phyloP scores from a whole-genome alignment of 768 basidiomycete genomes.

The Serendipita indica region DNA sequence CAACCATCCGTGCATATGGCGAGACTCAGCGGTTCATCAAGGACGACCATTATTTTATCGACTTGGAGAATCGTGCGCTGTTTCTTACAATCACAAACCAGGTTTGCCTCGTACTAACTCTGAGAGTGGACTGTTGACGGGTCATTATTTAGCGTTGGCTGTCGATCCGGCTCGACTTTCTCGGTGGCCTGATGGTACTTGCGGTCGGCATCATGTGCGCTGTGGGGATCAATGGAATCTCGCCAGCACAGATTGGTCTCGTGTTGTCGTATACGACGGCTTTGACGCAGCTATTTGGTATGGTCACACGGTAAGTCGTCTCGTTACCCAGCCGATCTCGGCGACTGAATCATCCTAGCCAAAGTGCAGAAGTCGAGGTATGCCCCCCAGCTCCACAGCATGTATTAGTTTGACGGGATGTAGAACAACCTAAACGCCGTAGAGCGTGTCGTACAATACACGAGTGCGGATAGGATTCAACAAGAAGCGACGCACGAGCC shows the following conservation, averaged over 20 bases:
- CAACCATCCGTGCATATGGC: slow-evolving; percentile 61
- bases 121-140: background rate
- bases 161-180: slow-evolving; percentile 52
- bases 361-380: slow-evolving; percentile 52
- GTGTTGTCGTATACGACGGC: slow-evolving; percentile 42
- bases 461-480: slow-evolving; percentile 32
- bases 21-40: slow-evolving; percentile 44
- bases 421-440: slow-evolving; percentile 55
- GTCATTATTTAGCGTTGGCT: slow-evolving; percentile 37
- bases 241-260: slow-evolving; percentile 54
- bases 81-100: slow-evolving; percentile 54
- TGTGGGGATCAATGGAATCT: slow-evolving; percentile 38
- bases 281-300: slow-evolving; percentile 37
- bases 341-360: slow-evolving; percentile 21
- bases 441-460: slow-evolving; percentile 47
- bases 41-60: slow-evolving; percentile 51
- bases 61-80: slow-evolving; percentile 60
- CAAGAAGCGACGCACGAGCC: slow-evolving; percentile 56
- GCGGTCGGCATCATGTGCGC: slow-evolving; percentile 56
- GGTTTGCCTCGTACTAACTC: background rate
- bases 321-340: background rate
- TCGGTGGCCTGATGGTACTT: slow-evolving; percentile 46
- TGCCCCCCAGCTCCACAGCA: slow-evolving; percentile 11
- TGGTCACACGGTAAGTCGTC: slow-evolving; percentile 26
- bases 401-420: background rate